These are phyloP conservation scores for Ascochyta viciae-villosae DNA, from an alignment of 2,329 filamentous ascomycete species.

Conservation along the genomic window DNA sequence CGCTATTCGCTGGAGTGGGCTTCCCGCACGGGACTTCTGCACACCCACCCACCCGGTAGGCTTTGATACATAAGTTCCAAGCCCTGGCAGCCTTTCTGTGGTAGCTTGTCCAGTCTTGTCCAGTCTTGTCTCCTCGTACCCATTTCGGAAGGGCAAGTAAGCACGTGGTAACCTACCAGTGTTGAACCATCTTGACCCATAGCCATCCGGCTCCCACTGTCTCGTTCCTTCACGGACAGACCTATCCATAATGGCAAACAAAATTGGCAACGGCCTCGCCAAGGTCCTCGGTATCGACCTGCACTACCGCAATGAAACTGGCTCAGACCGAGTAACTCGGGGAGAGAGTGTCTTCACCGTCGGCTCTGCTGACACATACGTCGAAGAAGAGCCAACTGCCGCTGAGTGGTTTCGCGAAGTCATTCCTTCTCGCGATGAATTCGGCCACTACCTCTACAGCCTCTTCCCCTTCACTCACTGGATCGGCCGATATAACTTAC, in stretches of 20 bases:
- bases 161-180: slow-evolving; percentile 22
- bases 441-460: slow-evolving; percentile 68
- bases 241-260: slow-evolving; percentile 50
- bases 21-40: slow-evolving; percentile 18
- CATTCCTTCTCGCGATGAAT: slow-evolving; percentile 64
- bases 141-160: slow-evolving; percentile 10
- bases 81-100: slow-evolving; percentile 32
- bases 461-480: slow-evolving; percentile 91
- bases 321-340: slow-evolving; percentile 69
- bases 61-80: slow-evolving; percentile 36
- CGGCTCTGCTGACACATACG: slow-evolving; percentile 75
- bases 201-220: slow-evolving; percentile 1
- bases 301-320: slow-evolving; percentile 67
- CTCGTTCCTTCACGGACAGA: neutral
- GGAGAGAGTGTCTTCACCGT: slow-evolving; percentile 82
- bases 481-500: slow-evolving; percentile 85
- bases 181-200: slow-evolving; percentile 13
- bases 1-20: slow-evolving; percentile 13
- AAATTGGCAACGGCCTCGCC: slow-evolving; percentile 75
- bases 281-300: slow-evolving; percentile 85
- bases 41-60: slow-evolving; percentile 16
- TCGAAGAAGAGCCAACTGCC: slow-evolving; percentile 81
- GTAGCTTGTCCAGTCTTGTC: slow-evolving; percentile 39
- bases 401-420: slow-evolving; percentile 73
- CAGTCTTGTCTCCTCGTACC: slow-evolving; percentile 7